phyloP scores from a whole-genome alignment of 768 basidiomycete genomes.

The Psilocybe subaeruginosa region DNA sequence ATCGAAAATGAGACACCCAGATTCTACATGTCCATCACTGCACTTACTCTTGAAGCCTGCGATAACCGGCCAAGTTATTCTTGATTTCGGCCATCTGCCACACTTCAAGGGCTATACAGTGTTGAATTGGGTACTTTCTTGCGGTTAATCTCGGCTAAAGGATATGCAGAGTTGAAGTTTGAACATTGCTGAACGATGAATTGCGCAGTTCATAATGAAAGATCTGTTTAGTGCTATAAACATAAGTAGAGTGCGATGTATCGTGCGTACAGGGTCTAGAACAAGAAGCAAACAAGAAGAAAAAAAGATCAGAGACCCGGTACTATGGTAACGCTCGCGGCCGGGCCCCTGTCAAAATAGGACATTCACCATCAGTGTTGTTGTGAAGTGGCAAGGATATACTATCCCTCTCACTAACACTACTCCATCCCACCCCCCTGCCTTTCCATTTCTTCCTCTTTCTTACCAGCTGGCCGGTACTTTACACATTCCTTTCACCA shows the following conservation, averaged over 20 bases:
- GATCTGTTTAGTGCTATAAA: neutral
- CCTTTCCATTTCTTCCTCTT: constrained; percentile 25
- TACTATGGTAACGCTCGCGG: constrained; percentile 25
- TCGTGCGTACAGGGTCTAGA: constrained; percentile 1
- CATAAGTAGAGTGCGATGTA: neutral
- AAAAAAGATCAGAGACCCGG: constrained; percentile 14
- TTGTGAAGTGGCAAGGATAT: constrained; percentile 19
- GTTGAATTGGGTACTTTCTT: neutral
- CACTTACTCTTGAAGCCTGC: neutral
- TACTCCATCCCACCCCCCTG: constrained; percentile 9
- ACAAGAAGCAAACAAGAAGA: neutral
- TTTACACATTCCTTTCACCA: constrained; percentile 37
- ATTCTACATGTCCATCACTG: neutral
- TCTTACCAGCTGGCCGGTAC: constrained; percentile 53
- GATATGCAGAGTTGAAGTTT: neutral
- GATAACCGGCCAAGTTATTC: neutral
- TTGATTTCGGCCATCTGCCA: constrained; percentile 3
- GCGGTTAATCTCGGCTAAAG: no score
- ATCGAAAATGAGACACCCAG: neutral
- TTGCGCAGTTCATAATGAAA: neutral
- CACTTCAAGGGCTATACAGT: neutral
- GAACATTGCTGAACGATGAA: neutral
- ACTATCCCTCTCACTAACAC: constrained; percentile 13
- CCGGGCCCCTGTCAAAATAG: constrained; percentile 10
- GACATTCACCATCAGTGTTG: constrained; percentile 18